Conservation (phyloP, 345 rosid genomes). For the Schrenkiella parvula region DNA sequence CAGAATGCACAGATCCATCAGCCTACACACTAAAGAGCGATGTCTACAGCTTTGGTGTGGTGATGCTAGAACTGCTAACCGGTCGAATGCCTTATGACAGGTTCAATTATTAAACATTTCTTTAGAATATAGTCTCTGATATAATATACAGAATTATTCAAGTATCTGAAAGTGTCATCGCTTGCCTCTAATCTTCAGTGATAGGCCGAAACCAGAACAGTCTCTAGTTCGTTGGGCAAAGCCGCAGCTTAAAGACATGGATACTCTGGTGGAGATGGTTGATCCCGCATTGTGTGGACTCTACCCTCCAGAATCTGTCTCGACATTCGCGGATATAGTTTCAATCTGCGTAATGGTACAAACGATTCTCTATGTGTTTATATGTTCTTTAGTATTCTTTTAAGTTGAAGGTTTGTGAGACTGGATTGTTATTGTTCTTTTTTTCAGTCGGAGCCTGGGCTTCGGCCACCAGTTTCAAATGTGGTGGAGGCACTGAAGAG, state of each 20-base stretch:
- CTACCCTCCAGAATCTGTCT: slow-evolving; percentile 73
- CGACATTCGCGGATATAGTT: slow-evolving; percentile 71
- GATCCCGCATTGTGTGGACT: slow-evolving; percentile 93
- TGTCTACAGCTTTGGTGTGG: slow-evolving; percentile 90
- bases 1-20: slow-evolving; percentile 73
- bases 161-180: slow-evolving; percentile 4
- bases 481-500: slow-evolving; percentile 80
- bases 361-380: background rate
- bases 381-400: background rate
- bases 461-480: slow-evolving; percentile 82
- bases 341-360: slow-evolving; percentile 81
- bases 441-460: slow-evolving; percentile 65
- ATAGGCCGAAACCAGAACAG: slow-evolving; percentile 65
- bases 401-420: slow-evolving; percentile 3
- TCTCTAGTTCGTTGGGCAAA: slow-evolving; percentile 81
- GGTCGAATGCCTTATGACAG: slow-evolving; percentile 83
- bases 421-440: background rate
- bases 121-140: background rate
- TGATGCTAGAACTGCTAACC: slow-evolving; percentile 83
- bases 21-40: slow-evolving; percentile 86
- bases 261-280: slow-evolving; percentile 63
- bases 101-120: slow-evolving; percentile 30
- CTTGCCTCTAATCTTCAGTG: slow-evolving; percentile 34
- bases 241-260: slow-evolving; percentile 66
- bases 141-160: background rate